Base-by-base conservation (phyloP, 1,139 yeast genomes). In the Insectozyma bohioensis region DNA sequence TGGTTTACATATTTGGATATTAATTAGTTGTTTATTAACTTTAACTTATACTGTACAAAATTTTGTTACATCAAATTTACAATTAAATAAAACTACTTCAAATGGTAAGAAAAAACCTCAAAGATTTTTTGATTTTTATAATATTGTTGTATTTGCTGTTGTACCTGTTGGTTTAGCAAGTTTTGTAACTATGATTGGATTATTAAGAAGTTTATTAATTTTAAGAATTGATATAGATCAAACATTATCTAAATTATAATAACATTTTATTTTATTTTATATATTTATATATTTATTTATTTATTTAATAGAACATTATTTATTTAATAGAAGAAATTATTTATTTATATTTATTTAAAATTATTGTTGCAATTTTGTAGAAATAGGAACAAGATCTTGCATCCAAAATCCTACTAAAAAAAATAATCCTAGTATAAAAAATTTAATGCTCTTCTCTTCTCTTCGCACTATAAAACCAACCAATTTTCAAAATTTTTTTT, bases 111-210 rank as follows among this genome's bases (percentile, higher is more conserved):
- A 63, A 34, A 49, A 57, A 36, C 52, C 69, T 20, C 71, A 75
- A 27, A 61, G 90, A 34, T 85, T 88, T 42, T 77, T 92, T 43
- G 88, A 84, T 51, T 67, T 82, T 39, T 85, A 88, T 57, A 87
- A 85, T 47, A 85, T 92, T 30, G 90, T 85, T 1, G 97, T 92
- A 1, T 92, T 86, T 65, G 97, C 97, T 1, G 97, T 92, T 33
- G 96, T 92, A 5, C 98, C 98, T 0, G 90, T 92, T 15, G 98
- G 98, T 0, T 51, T 92, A 40, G 97, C 98, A 3, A 86, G 97
- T 48, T 92, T 92, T 49, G 61, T 90, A 17, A 88, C 97, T 4
- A 87, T 90, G 95, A 67, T 88, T 18, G 94, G 90, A 0, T 61
- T 90, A 31, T 61, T 88, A 19, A 64, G 97, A 42, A 77, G 87